phyloP scores from a whole-genome alignment of 2,329 filamentous ascomycete genomes.

The Dactylellina drechsleri region DNA sequence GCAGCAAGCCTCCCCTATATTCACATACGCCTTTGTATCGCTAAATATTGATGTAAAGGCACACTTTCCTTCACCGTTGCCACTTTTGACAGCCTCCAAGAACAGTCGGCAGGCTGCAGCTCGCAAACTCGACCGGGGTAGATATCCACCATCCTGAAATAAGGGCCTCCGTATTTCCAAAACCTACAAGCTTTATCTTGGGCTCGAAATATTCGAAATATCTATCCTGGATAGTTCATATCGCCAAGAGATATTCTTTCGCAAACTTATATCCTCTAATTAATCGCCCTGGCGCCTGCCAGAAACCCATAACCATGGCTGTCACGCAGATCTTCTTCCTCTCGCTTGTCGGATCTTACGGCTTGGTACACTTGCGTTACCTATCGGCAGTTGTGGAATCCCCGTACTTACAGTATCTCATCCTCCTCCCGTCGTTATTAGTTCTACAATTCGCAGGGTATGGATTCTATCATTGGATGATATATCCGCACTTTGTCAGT shows the following conservation, averaged over 20 bases:
- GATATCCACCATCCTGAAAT: too few relatives aligned
- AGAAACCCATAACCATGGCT: conserved; percentile 16
- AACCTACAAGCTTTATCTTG: too few relatives aligned
- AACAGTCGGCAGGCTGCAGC: too few relatives aligned
- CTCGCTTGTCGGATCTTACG: conserved; percentile 45
- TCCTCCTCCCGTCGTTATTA: conserved; percentile 16
- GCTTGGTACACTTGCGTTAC: conserved; percentile 25
- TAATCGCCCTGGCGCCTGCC: background rate
- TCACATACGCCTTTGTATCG: too few relatives aligned
- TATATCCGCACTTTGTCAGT: conserved; percentile 43
- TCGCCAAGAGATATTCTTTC: background rate
- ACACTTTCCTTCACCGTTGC: too few relatives aligned
- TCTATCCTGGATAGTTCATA: too few relatives aligned
- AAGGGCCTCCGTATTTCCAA: background rate
- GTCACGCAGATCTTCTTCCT: conserved; percentile 26
- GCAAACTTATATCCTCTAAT: background rate
- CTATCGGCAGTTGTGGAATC: conserved; percentile 32
- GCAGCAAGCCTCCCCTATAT: too few relatives aligned
- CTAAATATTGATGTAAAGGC: too few relatives aligned
- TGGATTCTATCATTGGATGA: conserved; percentile 40
- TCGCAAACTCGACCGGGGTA: too few relatives aligned
- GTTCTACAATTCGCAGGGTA: conserved; percentile 17
- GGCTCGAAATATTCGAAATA: too few relatives aligned
- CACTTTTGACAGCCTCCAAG: too few relatives aligned
- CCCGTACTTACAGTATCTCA: conserved; percentile 23